Conservation (phyloP, 2,329 filamentous ascomycete species). For the Penicillium hordei region DNA sequence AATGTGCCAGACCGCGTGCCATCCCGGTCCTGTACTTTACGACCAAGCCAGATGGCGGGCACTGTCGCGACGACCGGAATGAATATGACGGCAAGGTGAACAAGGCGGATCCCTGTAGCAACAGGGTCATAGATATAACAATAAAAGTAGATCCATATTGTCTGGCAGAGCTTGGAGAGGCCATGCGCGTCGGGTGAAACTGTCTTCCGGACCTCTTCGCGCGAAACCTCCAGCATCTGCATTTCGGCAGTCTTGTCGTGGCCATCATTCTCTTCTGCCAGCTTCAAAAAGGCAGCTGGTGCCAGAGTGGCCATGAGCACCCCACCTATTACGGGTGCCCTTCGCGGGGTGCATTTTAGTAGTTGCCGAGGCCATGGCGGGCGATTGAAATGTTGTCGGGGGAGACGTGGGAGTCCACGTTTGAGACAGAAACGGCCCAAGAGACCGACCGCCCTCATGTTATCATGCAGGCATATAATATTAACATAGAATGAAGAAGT, state of each 20-base stretch:
- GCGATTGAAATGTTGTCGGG: slow-evolving; percentile 31
- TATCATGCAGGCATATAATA: slow-evolving; percentile 26
- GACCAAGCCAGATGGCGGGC: slow-evolving; percentile 78
- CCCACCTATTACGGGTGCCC: slow-evolving; percentile 29
- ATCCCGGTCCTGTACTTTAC: slow-evolving; percentile 61
- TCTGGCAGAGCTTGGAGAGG: slow-evolving; percentile 58
- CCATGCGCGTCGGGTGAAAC: slow-evolving; percentile 63
- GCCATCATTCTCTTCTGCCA: slow-evolving; percentile 52
- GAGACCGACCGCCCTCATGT: slow-evolving; percentile 53
- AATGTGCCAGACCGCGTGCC: slow-evolving; percentile 78
- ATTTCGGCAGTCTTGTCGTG: slow-evolving; percentile 69
- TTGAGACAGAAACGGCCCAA: slow-evolving; percentile 52
- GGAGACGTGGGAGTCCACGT: slow-evolving; percentile 38
- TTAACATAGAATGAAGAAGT: slow-evolving; percentile 8
- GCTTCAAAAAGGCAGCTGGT: slow-evolving; percentile 59
- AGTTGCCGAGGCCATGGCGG: slow-evolving; percentile 27
- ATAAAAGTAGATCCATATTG: slow-evolving; percentile 67
- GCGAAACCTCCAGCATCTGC: slow-evolving; percentile 82
- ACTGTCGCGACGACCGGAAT: slow-evolving; percentile 81
- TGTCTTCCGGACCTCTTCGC: slow-evolving; percentile 71
- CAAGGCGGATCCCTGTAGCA: slow-evolving; percentile 80
- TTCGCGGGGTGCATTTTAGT: slow-evolving; percentile 18
- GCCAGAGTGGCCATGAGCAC: slow-evolving; percentile 50
- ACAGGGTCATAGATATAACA: slow-evolving; percentile 66
- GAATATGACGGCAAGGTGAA: slow-evolving; percentile 85